phyloP scores from a whole-genome alignment of 257 asterid genomes.

The Solanum dulcamara region DNA sequence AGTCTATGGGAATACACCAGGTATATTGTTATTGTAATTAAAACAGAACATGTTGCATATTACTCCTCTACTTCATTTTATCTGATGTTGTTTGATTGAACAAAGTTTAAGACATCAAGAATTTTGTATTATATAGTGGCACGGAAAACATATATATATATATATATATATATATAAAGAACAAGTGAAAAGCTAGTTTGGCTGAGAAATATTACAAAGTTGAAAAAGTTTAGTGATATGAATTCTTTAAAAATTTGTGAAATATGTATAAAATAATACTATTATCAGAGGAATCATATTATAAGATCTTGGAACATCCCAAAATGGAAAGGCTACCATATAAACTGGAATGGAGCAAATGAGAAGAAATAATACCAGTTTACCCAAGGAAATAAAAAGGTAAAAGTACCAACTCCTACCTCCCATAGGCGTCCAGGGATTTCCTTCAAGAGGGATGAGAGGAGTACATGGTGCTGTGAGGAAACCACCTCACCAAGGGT shows the following conservation, averaged over 20 bases:
- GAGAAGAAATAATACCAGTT: background rate
- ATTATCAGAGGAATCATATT: background rate
- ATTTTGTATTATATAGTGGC: background rate
- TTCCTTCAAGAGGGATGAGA: constrained; percentile 79
- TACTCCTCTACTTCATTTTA: background rate
- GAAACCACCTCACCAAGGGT: constrained; percentile 78
- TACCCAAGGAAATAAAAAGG: background rate
- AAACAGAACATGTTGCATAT: background rate
- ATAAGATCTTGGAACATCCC: background rate
- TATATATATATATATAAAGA: too few relatives aligned
- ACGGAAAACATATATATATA: background rate
- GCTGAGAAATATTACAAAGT: background rate
- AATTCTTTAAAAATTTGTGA: background rate
- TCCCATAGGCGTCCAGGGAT: constrained; percentile 96
- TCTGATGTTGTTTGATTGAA: background rate
- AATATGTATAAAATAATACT: background rate
- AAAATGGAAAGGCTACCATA: background rate
- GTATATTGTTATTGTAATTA: too few relatives aligned
- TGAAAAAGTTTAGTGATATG: background rate
- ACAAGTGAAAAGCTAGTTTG: background rate
- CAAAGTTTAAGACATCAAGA: background rate
- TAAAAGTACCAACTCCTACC: constrained; percentile 27
- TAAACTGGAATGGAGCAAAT: background rate
- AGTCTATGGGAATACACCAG: too few relatives aligned
- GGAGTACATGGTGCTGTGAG: constrained; percentile 58